These are phyloP conservation scores for Syncephalis fuscata DNA, from an alignment of 371 early-diverging fungal species.

Conservation along the genomic window DNA sequence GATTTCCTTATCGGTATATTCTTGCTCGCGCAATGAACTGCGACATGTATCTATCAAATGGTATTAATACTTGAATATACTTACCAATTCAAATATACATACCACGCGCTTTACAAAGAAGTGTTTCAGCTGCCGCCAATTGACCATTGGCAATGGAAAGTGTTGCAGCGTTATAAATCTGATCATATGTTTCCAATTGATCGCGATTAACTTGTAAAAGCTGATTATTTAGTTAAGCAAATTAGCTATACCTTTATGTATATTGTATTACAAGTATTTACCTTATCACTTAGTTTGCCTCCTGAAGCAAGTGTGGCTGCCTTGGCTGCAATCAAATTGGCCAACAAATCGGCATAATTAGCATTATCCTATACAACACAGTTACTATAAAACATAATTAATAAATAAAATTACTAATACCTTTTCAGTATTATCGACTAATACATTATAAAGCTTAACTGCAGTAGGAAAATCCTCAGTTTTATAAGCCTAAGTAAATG, in stretches of 20 bases:
- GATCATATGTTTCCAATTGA: not conserved
- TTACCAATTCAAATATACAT: slow-evolving; percentile 9
- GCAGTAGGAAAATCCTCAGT: slow-evolving; percentile 21
- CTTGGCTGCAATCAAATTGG: slow-evolving; percentile 47
- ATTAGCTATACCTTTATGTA: not conserved
- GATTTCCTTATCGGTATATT: slow-evolving; percentile 43
- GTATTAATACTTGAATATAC: not conserved
- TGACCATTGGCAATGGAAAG: slow-evolving; percentile 11
- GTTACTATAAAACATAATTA: not conserved
- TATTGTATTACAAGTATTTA: not conserved
- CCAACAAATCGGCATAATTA: slow-evolving; percentile 21
- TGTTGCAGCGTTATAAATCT: not conserved
- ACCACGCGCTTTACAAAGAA: slow-evolving; percentile 35
- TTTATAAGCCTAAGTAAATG: slow-evolving; percentile 18
- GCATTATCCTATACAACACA: slow-evolving; percentile 1
- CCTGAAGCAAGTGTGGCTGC: slow-evolving; percentile 34
- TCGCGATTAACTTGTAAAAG: not conserved
- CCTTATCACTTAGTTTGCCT: slow-evolving; percentile 9
- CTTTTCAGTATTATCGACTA: slow-evolving; percentile 24
- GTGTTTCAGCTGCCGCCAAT: slow-evolving; percentile 27
- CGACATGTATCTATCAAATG: slow-evolving; percentile 16
- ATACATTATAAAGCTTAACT: slow-evolving; percentile 22
- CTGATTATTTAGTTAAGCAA: not conserved
- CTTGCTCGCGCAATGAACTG: slow-evolving; percentile 20
- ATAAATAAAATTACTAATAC: slow-evolving; percentile 3